Evolutionary conservation across 768 basidiomycete genomes (phyloP).

Genomic region (Exsudoporus frostii): DNA sequence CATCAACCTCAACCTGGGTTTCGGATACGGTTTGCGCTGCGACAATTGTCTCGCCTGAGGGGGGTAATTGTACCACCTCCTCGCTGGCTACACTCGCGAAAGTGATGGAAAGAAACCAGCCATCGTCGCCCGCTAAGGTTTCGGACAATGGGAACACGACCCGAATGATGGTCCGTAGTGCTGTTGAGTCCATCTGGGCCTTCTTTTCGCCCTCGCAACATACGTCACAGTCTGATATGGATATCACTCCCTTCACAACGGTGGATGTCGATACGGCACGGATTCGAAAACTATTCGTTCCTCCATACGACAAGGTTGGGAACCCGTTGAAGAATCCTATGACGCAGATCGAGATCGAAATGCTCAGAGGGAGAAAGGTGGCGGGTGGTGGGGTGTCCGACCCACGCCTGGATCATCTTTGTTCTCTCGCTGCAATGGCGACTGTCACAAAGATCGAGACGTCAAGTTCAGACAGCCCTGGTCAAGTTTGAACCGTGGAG

Average conservation of each 20-base stretch:
- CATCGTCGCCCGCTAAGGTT: not conserved
- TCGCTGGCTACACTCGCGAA: not conserved
- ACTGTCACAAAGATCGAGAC: not conserved
- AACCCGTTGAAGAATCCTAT: not conserved
- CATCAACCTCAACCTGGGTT: not conserved
- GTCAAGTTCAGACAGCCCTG: not conserved
- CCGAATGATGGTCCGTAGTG: not conserved
- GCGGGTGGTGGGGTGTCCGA: not conserved
- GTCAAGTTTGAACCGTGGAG: not conserved
- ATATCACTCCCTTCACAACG: not conserved
- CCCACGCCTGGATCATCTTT: not conserved
- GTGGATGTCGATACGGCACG: not conserved
- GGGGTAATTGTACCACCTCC: not conserved
- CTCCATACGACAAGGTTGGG: constrained; percentile 2
- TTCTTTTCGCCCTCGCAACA: not conserved
- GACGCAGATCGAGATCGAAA: constrained; percentile 8
- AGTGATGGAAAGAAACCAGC: not conserved
- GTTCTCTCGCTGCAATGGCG: not conserved
- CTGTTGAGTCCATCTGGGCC: not conserved
- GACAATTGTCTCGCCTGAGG: not conserved
- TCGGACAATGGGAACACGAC: not conserved
- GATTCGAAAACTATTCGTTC: not conserved
- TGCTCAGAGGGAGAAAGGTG: constrained; percentile 4
- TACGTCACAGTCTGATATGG: not conserved
- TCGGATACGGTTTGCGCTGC: not conserved